Evolutionary conservation across 139 green algal genomes (phyloP).

Genomic region (Microglena sp.): DNA sequence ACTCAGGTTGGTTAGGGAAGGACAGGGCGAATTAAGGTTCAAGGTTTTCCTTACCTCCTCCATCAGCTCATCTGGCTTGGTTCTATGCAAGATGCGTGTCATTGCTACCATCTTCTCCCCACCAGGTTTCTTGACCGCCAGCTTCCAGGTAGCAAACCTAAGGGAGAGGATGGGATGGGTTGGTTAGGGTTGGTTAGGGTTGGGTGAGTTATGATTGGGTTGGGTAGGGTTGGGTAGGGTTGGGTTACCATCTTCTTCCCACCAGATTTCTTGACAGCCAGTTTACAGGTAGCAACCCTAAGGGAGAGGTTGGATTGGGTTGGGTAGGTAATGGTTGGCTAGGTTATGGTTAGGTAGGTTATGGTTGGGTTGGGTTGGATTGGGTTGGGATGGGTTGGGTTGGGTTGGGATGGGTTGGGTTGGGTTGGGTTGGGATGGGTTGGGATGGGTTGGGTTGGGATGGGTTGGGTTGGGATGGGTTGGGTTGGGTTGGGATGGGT

Average conservation of each 20-base stretch:
- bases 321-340: no score
- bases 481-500: no score
- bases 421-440: no score
- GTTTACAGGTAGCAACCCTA: no score
- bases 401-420: no score
- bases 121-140: conserved; percentile 49
- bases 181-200: not conserved
- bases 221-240: not conserved
- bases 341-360: no score
- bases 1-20: no score
- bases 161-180: not conserved
- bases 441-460: no score
- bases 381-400: no score
- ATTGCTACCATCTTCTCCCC: conserved; percentile 69
- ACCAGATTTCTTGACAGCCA: conserved; percentile 45
- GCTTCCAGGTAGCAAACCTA: conserved; percentile 59
- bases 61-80: conserved; percentile 59
- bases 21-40: not conserved
- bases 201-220: not conserved
- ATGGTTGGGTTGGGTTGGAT: no score
- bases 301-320: not conserved
- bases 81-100: conserved; percentile 79
- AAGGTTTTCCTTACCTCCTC: conserved; percentile 41
- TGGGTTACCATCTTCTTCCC: conserved; percentile 57
- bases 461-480: no score